phyloP scores from a whole-genome alignment of 148 eudicot species.

The Heliamphora exappendiculata region DNA sequence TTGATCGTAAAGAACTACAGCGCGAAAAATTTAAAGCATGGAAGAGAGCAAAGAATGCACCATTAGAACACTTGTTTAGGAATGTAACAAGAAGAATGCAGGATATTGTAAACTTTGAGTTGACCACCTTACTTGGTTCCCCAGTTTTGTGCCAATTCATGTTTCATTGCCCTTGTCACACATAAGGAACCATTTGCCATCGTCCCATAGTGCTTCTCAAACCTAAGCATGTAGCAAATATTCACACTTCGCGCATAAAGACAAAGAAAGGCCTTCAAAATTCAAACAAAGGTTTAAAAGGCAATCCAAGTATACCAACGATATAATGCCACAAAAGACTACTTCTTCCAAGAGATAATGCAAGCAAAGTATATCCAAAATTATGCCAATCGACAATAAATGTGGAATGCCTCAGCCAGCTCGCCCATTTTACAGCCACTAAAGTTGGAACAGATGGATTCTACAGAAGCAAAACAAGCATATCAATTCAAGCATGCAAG shows the following conservation, averaged over 20 bases:
- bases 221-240: conserved; percentile 30
- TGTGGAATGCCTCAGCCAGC: conserved; percentile 69
- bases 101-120: conserved; percentile 6
- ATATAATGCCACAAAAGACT: conserved; percentile 69
- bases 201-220: conserved; percentile 84
- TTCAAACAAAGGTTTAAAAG: conserved; percentile 2
- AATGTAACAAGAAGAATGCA: conserved; percentile 5
- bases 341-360: conserved; percentile 84
- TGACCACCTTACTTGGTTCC: conserved; percentile 55
- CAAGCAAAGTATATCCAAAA: conserved; percentile 90
- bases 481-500: neutral
- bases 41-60: conserved; percentile 4
- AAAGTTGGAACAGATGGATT: conserved; percentile 96
- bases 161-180: conserved; percentile 96
- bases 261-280: conserved; percentile 2
- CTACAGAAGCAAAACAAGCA: conserved; percentile 26
- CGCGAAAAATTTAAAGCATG: conserved; percentile 24
- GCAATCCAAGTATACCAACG: conserved; percentile 49
- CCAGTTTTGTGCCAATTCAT: conserved; percentile 91
- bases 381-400: conserved; percentile 95
- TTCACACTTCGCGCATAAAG: conserved; percentile 12
- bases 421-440: conserved; percentile 89
- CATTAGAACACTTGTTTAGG: neutral
- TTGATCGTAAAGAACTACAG: conserved; percentile 86
- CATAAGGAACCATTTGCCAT: conserved; percentile 90